Percentiles rank a stretch among this genome's conserved stretches.
These are phyloP conservation scores for Amanita thiersii DNA, from an alignment of 768 basidiomycete species.

Conservation along the genomic window DNA sequence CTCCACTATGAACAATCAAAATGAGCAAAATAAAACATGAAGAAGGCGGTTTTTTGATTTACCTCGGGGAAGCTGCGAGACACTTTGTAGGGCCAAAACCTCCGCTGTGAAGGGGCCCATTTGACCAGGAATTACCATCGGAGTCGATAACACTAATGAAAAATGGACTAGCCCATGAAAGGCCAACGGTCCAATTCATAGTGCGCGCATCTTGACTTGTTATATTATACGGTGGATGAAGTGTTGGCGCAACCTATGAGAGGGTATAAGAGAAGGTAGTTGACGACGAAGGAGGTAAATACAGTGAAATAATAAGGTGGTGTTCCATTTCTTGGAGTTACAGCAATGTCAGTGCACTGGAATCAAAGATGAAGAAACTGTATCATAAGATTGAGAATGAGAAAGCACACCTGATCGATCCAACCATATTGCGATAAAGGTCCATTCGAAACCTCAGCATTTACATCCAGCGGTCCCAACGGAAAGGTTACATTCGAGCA, in stretches of 20 bases:
- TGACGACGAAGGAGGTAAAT: conserved; percentile 13
- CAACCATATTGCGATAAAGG: conserved; percentile 54
- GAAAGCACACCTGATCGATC: conserved; percentile 37
- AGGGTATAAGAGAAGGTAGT: background rate
- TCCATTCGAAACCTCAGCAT: conserved; percentile 35
- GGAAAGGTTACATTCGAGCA: conserved; percentile 47
- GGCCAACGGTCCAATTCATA: conserved; percentile 52
- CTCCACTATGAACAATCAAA: background rate
- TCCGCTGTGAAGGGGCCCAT: conserved; percentile 52
- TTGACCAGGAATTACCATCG: conserved; percentile 42
- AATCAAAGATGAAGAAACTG: background rate
- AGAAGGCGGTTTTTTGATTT: conserved; percentile 10
- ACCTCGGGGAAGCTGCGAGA: conserved; percentile 23
- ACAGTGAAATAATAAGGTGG: conserved; percentile 54
- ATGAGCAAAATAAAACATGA: conserved; percentile 5
- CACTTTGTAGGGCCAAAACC: conserved; percentile 32
- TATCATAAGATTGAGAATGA: background rate
- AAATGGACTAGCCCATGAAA: conserved; percentile 46
- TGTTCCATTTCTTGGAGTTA: conserved; percentile 48
- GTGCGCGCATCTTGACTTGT: conserved; percentile 31
- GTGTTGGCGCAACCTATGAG: conserved; percentile 46
- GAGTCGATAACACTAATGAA: conserved; percentile 49
- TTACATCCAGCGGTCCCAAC: conserved; percentile 32
- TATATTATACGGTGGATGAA: conserved; percentile 55
- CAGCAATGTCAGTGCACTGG: conserved; percentile 52